These are phyloP conservation scores for Massariosphaeria phaeospora DNA, from an alignment of 495 filamentous ascomycete species.

Conservation along the genomic window DNA sequence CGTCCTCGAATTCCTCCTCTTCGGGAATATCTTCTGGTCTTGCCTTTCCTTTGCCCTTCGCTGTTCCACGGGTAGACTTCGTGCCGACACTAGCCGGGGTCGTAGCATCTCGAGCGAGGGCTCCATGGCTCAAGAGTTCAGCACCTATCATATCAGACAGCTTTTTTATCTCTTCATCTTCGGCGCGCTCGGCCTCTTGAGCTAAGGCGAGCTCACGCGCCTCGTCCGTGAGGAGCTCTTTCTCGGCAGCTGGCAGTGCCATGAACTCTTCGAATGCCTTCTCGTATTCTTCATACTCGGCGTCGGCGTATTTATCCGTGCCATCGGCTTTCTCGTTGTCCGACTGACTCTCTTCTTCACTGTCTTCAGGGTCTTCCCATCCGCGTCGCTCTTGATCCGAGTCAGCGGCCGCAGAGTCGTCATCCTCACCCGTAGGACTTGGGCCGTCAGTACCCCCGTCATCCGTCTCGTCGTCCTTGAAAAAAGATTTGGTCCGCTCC, in stretches of 20 bases:
- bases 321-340: conserved; percentile 30
- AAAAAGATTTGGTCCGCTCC: conserved; percentile 82
- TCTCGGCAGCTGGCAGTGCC: conserved; percentile 20
- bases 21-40: conserved; percentile 16
- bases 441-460: conserved; percentile 69
- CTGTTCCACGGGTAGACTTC: too few relatives aligned
- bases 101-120: conserved; percentile 49
- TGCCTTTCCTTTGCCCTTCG: conserved; percentile 34
- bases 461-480: conserved; percentile 80
- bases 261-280: conserved; percentile 57
- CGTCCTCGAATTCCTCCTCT: conserved; percentile 40
- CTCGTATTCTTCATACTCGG: conserved; percentile 62
- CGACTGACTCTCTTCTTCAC: conserved; percentile 45
- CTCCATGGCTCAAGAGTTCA: conserved; percentile 73
- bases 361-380: conserved; percentile 24
- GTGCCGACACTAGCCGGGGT: not conserved
- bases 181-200: conserved; percentile 35
- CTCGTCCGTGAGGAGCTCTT: conserved; percentile 14
- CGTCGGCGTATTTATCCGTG: conserved; percentile 24
- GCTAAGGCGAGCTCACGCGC: conserved; percentile 17
- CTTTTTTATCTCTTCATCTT: conserved; percentile 59
- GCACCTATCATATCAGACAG: conserved; percentile 73
- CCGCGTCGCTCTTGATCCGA: conserved; percentile 1
- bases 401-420: conserved; percentile 36
- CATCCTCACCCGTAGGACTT: conserved; percentile 61